Base-by-base conservation (phyloP, 2,329 filamentous ascomycete genomes). In the Apiospora phragmitis region DNA sequence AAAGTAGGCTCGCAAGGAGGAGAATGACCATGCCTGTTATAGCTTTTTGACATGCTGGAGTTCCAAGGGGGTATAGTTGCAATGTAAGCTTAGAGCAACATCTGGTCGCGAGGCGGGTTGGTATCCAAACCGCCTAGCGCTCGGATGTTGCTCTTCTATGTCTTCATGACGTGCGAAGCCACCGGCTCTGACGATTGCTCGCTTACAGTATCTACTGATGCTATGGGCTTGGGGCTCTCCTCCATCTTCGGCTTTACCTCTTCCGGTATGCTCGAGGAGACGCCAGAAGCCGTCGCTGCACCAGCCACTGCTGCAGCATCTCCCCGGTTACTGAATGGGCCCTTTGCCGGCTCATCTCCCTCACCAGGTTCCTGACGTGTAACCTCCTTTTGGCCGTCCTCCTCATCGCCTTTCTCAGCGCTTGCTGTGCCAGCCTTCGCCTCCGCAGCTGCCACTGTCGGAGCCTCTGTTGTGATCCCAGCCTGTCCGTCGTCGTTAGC, bases 401-500 rank as follows among this genome's bases (percentile, higher is more conserved):
- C 21, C 24, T 38, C 24, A 62, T 3, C 7, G 55, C 6, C 29
- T 11, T 35, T 5, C 4, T 38, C 18, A 62, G 32, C 11, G 55
- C 32, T 35, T 38, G 4, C 55, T 14, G 55, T 21, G 32, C 55
- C 18, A 29, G 21, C 8, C 1, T 38, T 3, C 32, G 21, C 29
- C 55, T n/a, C 32, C 21, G 18, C 18, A 24, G 32, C 55, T 62
- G 55, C 55, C 55, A 62, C 32, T 62, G 55, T n/a, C 32, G 55
- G 55, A 62, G 55, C 55, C 55, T 62, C 29, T 62, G n/a, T 12
- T 38, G 55, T 38, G 29, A 38, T 35, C 18, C 55, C 55, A 62
- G 18, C 55, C 55, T 62, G 55, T 62, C 55, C 32, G 29, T 62
- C 21, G 32, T 62, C 55, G 55, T 62, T 62, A 62, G 55, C 55